A percentile compares a stretch with the other conserved stretches of the same genome.
phyloP scores from a whole-genome alignment of 176 grass and related monocot species.

The Urochloa ruziziensis region DNA sequence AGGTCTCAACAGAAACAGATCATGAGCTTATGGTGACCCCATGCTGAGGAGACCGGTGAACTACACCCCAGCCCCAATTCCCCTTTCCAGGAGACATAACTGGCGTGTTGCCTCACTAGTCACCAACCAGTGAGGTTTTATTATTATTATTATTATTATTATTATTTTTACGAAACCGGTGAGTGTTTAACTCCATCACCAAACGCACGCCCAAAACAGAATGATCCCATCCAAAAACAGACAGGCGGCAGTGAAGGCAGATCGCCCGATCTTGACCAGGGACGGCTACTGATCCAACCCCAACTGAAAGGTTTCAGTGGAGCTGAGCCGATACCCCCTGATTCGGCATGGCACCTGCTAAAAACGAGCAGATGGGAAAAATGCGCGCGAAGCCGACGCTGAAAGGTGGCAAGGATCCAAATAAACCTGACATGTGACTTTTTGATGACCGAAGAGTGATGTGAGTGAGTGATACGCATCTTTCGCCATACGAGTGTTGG shows the following conservation, averaged over 20 bases:
- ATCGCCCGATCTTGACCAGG: slow-evolving; percentile 6
- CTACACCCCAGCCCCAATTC: slow-evolving; percentile 10
- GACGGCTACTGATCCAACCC: neutral
- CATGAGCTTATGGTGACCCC: slow-evolving; percentile 25
- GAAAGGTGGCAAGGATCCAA: no score
- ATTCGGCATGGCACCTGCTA: neutral
- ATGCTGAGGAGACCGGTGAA: slow-evolving; percentile 30
- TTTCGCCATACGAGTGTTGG: neutral
- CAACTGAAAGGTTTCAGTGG: neutral
- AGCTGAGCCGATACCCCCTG: neutral
- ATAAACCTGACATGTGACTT: neutral
- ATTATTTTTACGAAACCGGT: no score
- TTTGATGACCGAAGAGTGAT: slow-evolving; percentile 1
- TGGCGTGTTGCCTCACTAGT: neutral
- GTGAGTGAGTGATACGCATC: neutral
- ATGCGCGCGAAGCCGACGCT: neutral
- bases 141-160: no score
- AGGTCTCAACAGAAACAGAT: neutral
- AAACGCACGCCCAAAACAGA: slow-evolving; percentile 14
- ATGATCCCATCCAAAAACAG: neutral
- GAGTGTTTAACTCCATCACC: slow-evolving; percentile 22
- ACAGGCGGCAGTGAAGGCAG: neutral
- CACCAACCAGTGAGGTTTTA: neutral
- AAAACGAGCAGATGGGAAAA: neutral
- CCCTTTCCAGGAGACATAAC: neutral